These are phyloP conservation scores for Chimonanthus praecox DNA, from an alignment of 164 flowering plant species.

Conservation along the genomic window DNA sequence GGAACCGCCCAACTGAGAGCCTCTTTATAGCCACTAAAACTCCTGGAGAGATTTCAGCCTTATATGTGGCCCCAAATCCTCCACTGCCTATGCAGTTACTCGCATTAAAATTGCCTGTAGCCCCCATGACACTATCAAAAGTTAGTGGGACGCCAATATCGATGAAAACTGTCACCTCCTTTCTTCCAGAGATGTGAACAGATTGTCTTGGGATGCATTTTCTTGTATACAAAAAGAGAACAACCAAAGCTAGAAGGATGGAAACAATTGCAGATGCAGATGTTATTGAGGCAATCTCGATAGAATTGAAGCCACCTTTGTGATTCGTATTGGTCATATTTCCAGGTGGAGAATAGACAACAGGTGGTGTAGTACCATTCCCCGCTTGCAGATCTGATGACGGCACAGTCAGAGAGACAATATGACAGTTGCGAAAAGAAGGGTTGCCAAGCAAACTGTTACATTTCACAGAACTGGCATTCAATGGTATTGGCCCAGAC, in stretches of 20 bases:
- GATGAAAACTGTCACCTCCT: constrained; percentile 57
- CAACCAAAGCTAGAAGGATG: constrained; percentile 59
- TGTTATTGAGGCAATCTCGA: constrained; percentile 77
- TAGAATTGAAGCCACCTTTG: constrained; percentile 43
- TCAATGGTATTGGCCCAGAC: constrained; percentile 58
- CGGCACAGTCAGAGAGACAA: constrained; percentile 32
- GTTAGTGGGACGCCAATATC: constrained; percentile 68
- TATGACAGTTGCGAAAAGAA: constrained; percentile 36
- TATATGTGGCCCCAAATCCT: constrained; percentile 95
- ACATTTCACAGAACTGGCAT: constrained; percentile 29
- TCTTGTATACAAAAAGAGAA: constrained; percentile 65
- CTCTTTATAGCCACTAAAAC: constrained; percentile 69
- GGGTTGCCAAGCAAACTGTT: constrained; percentile 16
- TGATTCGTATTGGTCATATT: constrained; percentile 13
- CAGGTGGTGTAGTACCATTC: constrained; percentile 20
- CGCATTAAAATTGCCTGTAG: constrained; percentile 68
- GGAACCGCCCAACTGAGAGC: constrained; percentile 80
- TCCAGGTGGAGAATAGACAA: constrained; percentile 34
- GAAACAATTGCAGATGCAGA: constrained; percentile 75
- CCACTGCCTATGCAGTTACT: constrained; percentile 89
- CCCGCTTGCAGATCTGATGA: constrained; percentile 36
- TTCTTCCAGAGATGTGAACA: constrained; percentile 38
- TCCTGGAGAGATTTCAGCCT: constrained; percentile 75
- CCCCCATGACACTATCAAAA: constrained; percentile 65
- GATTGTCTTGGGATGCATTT: constrained; percentile 52